Percentiles rank a stretch among this genome's conserved stretches.
Evolutionary conservation across 371 early-diverging fungal genomes (phyloP).

Genomic region (Dichotomocladium elegans): DNA sequence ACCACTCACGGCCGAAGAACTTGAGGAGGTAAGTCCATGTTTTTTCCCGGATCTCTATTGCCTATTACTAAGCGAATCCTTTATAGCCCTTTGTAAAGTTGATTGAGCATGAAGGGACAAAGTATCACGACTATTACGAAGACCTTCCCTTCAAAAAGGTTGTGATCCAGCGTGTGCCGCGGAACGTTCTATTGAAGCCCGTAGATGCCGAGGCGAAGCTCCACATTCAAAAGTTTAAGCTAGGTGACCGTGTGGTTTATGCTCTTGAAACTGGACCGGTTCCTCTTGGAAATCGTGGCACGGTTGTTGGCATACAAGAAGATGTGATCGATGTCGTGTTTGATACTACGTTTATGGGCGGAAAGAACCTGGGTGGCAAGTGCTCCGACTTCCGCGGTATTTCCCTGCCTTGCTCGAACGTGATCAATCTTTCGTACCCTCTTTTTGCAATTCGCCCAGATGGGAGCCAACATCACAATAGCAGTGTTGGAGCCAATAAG

Average conservation of each 20-base stretch:
- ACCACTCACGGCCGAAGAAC: constrained; percentile 59
- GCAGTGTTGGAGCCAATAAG: not conserved
- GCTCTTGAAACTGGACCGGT: constrained; percentile 76
- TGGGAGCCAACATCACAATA: not conserved
- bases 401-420: constrained; percentile 50
- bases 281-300: constrained; percentile 79
- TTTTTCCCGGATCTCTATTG: too few species aligned
- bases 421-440: constrained; percentile 60
- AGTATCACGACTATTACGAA: constrained; percentile 36
- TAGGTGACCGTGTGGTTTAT: constrained; percentile 88
- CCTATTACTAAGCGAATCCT: too few species aligned
- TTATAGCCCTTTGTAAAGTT: constrained; percentile 32
- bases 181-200: constrained; percentile 73
- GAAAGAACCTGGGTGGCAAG: constrained; percentile 71
- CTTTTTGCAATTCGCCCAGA: constrained; percentile 8
- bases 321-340: constrained; percentile 80
- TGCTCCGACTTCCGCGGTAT: constrained; percentile 70
- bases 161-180: constrained; percentile 62
- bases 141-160: constrained; percentile 43
- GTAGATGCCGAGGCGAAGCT: constrained; percentile 70
- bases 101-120: constrained; percentile 51
- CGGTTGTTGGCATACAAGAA: constrained; percentile 77
- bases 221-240: constrained; percentile 68
- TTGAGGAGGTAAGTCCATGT: constrained; percentile 53
- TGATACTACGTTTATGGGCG: constrained; percentile 80